Evolutionary conservation across 192 early-diverging fungal species (phyloP), one percentile per base, ranked within the genome.

Genomic region (Phlyctochytrium bullatum): DNA sequence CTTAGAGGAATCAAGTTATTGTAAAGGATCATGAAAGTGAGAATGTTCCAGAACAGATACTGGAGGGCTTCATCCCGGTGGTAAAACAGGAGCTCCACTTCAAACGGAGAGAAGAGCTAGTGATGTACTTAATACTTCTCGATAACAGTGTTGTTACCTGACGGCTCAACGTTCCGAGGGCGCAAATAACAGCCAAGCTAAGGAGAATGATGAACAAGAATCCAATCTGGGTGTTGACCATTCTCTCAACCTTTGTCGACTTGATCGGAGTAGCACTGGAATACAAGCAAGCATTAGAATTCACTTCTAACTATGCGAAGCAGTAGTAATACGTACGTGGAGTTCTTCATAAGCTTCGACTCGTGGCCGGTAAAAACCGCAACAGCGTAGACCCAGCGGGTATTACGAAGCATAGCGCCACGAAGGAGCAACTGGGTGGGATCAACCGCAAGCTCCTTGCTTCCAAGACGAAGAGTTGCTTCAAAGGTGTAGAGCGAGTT

Each of bases 1-100:
- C 86, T 91, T 73, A 99, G 94, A 29, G 97, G 97, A 81, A 99
- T 99, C 80, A 99, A 84, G 78, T 95, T 98, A 85, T 99, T 99
- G 86, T 93, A 99, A 51, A 99, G 80, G 80, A 99, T 94, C 75
- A 99, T 89, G 75, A 93, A 99, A 23, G 97, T 99, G 68, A 98
- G 78, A 62, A 96, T 93, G 78, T 95, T 93, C 67, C 80, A 87
- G 64, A 90, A 88, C 74, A 97, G 88, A 76, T 85, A 14, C 20
- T 35, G 35, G 17, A 20, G 40, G 20, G 58, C 65, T n/a, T n/a
- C 33, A 34, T 52, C 60, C 24, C 51, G 34, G 10, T 72, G 35
- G 53, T 61, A 52, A 30, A 66, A 36, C 2, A 79, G 59, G 62
- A 79, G 52, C 28, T 79, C 59, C 4, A 51, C 63, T 54, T 79